These are phyloP conservation scores for Oryza glaberrima DNA, from an alignment of 176 grass and related monocot species.

Conservation along the genomic window DNA sequence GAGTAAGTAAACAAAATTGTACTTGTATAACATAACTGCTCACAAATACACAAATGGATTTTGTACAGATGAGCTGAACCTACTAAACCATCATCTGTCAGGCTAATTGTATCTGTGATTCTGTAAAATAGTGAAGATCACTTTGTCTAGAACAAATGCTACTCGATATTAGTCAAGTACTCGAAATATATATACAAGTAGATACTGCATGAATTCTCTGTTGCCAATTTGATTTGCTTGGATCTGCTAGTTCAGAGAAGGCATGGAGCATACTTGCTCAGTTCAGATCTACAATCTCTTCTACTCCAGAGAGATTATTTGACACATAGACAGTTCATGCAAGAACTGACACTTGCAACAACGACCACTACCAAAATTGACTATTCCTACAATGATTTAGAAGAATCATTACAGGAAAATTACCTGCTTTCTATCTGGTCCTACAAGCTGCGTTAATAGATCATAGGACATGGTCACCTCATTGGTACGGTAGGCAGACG, in stretches of 20 bases:
- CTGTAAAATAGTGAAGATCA: background rate
- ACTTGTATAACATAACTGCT: background rate
- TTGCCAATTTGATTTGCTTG: background rate
- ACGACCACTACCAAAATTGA: background rate
- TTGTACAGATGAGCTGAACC: background rate
- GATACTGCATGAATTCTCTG: background rate
- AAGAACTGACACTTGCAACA: background rate
- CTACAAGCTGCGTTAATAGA: background rate
- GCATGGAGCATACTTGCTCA: background rate
- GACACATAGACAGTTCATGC: background rate
- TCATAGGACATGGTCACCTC: background rate
- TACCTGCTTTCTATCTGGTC: background rate
- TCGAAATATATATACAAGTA: background rate
- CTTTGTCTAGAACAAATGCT: background rate
- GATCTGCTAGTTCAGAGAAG: background rate
- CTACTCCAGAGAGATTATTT: background rate
- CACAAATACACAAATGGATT: background rate
- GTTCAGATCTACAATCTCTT: background rate
- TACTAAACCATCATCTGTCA: background rate
- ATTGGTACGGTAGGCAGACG: conserved; percentile 32
- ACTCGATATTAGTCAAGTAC: background rate
- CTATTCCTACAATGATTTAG: background rate
- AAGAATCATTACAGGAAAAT: background rate
- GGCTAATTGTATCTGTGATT: background rate
- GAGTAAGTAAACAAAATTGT: background rate